A percentile compares a stretch with the other conserved stretches of the same genome.
phyloP scores from a whole-genome alignment of 306 rosid species.

The Gillenia trifoliata region DNA sequence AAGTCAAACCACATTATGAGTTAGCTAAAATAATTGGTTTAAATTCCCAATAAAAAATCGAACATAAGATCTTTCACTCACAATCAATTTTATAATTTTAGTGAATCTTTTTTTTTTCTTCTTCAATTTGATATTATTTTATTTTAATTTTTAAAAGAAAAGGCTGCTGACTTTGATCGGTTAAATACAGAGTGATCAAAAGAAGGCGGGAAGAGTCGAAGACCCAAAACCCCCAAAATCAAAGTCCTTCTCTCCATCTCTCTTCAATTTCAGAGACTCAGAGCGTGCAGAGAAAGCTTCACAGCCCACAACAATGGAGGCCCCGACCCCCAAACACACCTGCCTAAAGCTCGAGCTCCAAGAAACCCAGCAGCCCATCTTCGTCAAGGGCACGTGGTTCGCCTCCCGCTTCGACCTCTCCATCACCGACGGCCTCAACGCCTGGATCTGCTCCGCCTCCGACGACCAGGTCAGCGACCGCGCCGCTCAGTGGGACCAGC shows the following conservation, averaged over 20 bases:
- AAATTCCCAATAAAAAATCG: no score
- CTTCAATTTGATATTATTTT: no score
- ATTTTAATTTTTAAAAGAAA: no score
- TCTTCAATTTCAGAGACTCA: neutral
- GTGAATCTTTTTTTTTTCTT: no score
- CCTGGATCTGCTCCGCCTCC: conserved; percentile 71
- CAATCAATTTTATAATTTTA: no score
- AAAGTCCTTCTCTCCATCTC: neutral
- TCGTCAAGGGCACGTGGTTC: conserved; percentile 70
- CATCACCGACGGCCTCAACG: conserved; percentile 60
- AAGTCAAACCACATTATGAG: no score
- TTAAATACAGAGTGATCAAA: neutral
- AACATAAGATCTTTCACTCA: no score
- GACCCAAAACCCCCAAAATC: neutral
- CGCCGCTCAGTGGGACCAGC: conserved; percentile 93
- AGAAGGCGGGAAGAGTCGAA: neutral
- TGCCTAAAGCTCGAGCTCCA: conserved; percentile 55
- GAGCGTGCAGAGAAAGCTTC: conserved; percentile 2
- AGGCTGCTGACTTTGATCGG: neutral
- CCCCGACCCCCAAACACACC: conserved; percentile 40
- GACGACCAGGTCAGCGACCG: conserved; percentile 67
- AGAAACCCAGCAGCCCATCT: conserved; percentile 40
- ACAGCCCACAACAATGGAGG: conserved; percentile 28
- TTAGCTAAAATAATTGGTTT: no score
- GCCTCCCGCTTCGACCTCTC: conserved; percentile 54